phyloP scores from a whole-genome alignment of 208 protist species.

The Leishmania braziliensis region DNA sequence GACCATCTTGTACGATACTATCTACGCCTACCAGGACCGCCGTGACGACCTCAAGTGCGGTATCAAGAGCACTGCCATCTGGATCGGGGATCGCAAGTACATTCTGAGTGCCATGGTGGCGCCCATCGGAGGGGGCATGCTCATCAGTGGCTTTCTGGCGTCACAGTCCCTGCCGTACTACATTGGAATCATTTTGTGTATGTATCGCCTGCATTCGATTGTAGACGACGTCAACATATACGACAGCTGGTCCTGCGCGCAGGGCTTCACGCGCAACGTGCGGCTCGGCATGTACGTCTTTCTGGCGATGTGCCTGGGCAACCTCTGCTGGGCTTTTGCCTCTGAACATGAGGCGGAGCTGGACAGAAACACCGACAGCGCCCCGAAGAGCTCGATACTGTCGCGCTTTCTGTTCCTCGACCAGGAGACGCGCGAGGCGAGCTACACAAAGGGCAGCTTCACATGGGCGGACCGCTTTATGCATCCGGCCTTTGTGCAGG shows the following conservation, averaged over 20 bases:
- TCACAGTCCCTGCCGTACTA: conserved; percentile 83
- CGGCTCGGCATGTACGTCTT: conserved; percentile 67
- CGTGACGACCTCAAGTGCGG: conserved; percentile 77
- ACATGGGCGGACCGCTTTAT: conserved; percentile 76
- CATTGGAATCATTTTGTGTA: conserved; percentile 51
- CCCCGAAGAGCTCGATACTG: conserved; percentile 34
- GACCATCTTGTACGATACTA: conserved; percentile 85
- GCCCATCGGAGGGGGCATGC: conserved; percentile 47
- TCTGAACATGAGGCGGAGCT: conserved; percentile 73
- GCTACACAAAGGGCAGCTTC: conserved; percentile 56
- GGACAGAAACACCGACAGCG: conserved; percentile 45
- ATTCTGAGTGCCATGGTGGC: conserved; percentile 66
- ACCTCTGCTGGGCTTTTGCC: conserved; percentile 73
- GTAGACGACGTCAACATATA: conserved; percentile 90
- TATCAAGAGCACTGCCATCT: conserved; percentile 83
- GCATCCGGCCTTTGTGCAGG: conserved; percentile 77
- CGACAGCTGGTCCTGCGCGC: conserved; percentile 77
- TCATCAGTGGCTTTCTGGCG: conserved; percentile 63
- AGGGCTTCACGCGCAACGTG: conserved; percentile 73
- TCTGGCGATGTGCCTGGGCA: conserved; percentile 75
- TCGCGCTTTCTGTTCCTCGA: conserved; percentile 65
- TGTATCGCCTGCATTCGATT: conserved; percentile 69
- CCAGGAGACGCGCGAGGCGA: conserved; percentile 20
- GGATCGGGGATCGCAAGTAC: conserved; percentile 83
- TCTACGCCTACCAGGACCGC: conserved; percentile 86